phyloP scores from a whole-genome alignment of 73 alveolate species.

The Paramecium caudatum region DNA sequence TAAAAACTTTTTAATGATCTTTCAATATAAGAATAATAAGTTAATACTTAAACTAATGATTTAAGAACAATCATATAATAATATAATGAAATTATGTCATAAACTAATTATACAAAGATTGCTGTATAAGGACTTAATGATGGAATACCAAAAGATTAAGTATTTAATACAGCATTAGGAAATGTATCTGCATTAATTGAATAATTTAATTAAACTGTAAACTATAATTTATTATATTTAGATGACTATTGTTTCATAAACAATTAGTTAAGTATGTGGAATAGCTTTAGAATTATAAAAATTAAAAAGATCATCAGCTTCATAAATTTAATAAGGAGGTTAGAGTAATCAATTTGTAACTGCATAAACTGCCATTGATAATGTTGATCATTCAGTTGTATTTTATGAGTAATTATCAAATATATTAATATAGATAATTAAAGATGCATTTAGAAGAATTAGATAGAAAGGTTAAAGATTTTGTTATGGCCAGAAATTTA shows the following conservation, averaged over 20 bases:
- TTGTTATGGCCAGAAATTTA: slow-evolving; percentile 29
- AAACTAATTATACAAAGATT: slow-evolving; percentile 4
- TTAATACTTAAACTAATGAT: background rate
- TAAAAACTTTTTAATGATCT: background rate
- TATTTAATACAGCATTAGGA: background rate
- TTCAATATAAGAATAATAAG: background rate
- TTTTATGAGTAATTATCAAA: slow-evolving; percentile 11
- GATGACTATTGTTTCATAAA: background rate
- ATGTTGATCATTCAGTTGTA: slow-evolving; percentile 51
- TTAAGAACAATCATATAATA: background rate
- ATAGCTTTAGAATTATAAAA: slow-evolving; percentile 5
- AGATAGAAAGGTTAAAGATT: slow-evolving; percentile 31
- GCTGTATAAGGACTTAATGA: slow-evolving; percentile 36
- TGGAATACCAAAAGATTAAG: slow-evolving; percentile 12
- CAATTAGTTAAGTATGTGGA: slow-evolving; percentile 13
- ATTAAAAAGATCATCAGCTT: background rate
- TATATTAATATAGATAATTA: background rate
- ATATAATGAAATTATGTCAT: background rate
- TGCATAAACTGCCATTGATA: slow-evolving; percentile 24
- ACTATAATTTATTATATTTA: background rate
- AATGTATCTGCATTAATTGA: background rate
- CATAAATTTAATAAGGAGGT: background rate
- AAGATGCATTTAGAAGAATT: slow-evolving; percentile 24
- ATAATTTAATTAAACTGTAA: slow-evolving; percentile 24
- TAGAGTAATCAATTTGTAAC: background rate